Base-by-base conservation (phyloP, 805 yeast genomes). In the Candida vaughaniae region DNA sequence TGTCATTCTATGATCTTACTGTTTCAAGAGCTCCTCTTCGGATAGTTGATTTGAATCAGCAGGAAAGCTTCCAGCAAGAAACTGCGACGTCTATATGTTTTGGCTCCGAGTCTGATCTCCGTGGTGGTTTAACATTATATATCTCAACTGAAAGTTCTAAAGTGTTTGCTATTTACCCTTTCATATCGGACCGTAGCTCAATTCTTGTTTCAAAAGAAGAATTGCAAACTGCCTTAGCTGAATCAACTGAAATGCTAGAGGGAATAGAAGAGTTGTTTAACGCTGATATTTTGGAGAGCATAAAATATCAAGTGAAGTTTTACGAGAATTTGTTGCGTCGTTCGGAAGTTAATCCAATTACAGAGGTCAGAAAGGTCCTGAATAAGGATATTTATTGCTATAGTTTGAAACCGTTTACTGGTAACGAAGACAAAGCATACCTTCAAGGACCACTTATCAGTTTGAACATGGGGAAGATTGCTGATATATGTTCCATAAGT, bases 111-210 rank as follows among this genome's bases (percentile, higher is more conserved):
- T 23, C 23, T 6, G 44, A 38, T 34, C 42, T 62, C 22, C 29
- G 46, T 11, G 65, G 67, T 3, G 41, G 55, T 3, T 47, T 64
- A 31, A 56, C 66, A 1, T 51, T 64, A 28, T 62, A 62, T 36
- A 44, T 62, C 2, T 25, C 60, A 1, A 39, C 64, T 6, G 34
- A 39, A 7, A 25, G 35, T 10, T 48, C 53, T 1, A 38, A 53
- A 12, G 33, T 62, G 1, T 60, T 44, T 40, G 55, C 62, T 2
- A 42, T 62, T 14, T 61, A 48, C 37, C 69, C 68, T 5, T 60
- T 58, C 36, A 27, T 53, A 2, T 39, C 44, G 26, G 38, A 28
- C 2, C 15, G 23, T 10, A 19, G 29, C 19, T 8, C 12, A 4
- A 19, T 42, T 2, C 18, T 16, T 6, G 34, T 26, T 20, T 16